These are phyloP conservation scores for Paragyromitra xinjiangensis DNA, from an alignment of 495 filamentous ascomycete genomes.

Conservation along the genomic window DNA sequence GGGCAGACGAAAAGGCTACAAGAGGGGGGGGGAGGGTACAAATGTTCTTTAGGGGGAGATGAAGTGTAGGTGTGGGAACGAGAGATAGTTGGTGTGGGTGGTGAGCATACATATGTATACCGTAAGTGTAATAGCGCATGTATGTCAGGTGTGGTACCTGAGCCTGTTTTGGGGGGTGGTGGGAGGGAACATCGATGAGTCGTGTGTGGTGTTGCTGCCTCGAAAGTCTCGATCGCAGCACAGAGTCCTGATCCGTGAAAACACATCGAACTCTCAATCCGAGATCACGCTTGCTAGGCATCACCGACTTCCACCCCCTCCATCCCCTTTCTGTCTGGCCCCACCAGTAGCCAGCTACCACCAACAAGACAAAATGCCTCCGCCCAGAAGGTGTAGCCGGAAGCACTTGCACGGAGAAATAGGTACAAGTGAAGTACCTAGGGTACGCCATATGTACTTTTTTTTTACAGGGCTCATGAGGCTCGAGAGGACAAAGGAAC, in stretches of 20 bases:
- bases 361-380: slow-evolving; percentile 36
- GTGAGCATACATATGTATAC: slow-evolving; percentile 32
- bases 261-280: slow-evolving; percentile 52
- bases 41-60: slow-evolving; percentile 8
- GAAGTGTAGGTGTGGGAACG: slow-evolving; percentile 5
- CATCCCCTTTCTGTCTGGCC: slow-evolving; percentile 33
- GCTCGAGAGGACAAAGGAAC: slow-evolving; percentile 36
- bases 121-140: slow-evolving; percentile 34
- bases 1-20: slow-evolving; percentile 2
- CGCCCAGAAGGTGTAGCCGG: slow-evolving; percentile 45
- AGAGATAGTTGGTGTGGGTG: not conserved
- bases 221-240: slow-evolving; percentile 52
- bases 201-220: slow-evolving; percentile 48
- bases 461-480: slow-evolving; percentile 29
- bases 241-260: slow-evolving; percentile 53
- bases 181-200: slow-evolving; percentile 38
- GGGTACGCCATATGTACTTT: slow-evolving; percentile 7
- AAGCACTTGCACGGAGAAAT: slow-evolving; percentile 32
- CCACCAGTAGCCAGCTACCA: slow-evolving; percentile 38
- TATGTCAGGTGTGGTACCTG: slow-evolving; percentile 46
- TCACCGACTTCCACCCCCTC: slow-evolving; percentile 31
- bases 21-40: slow-evolving; percentile 11
- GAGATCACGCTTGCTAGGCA: slow-evolving; percentile 50
- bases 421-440: slow-evolving; percentile 23
- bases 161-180: slow-evolving; percentile 36